Conservation (phyloP, 176 grass and related monocot genomes). For the Juncus inflexus region DNA sequence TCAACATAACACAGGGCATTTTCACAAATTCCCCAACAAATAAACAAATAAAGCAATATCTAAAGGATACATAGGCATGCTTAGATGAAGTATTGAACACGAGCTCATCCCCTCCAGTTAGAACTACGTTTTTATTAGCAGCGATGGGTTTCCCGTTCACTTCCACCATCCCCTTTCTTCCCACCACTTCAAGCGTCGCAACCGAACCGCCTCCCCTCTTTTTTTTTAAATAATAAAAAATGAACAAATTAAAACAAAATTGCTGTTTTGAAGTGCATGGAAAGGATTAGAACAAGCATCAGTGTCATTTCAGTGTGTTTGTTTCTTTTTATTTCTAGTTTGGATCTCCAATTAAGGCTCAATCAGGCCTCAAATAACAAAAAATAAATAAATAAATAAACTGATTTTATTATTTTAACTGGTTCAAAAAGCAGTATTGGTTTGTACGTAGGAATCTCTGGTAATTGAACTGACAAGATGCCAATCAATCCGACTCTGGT, state of each 20-base stretch:
- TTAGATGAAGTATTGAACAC: slow-evolving; percentile 67
- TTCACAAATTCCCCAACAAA: background rate
- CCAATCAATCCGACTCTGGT: too few relatives aligned
- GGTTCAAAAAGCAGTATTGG: too few relatives aligned
- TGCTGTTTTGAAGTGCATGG: background rate
- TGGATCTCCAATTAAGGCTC: too few relatives aligned
- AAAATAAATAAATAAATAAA: too few relatives aligned
- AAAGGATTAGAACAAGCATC: slow-evolving; percentile 10
- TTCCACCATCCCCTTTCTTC: slow-evolving; percentile 72
- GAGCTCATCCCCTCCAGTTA: slow-evolving; percentile 88
- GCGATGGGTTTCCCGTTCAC: slow-evolving; percentile 63
- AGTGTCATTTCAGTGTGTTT: slow-evolving; percentile 10
- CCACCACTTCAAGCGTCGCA: slow-evolving; percentile 72
- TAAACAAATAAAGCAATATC: background rate
- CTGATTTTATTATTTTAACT: too few relatives aligned
- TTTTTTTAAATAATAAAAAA: slow-evolving; percentile 8
- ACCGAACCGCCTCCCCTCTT: slow-evolving; percentile 29
- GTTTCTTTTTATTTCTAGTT: too few relatives aligned
- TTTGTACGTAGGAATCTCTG: too few relatives aligned
- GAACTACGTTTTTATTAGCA: slow-evolving; percentile 44
- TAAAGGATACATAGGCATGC: slow-evolving; percentile 93
- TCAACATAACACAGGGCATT: background rate
- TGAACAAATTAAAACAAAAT: background rate
- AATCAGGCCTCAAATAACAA: too few relatives aligned
- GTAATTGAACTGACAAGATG: too few relatives aligned